A percentile compares a stretch with the other conserved stretches of the same genome.
Evolutionary conservation across 495 filamentous ascomycete species (phyloP).

Genomic region (Penicillium pulvis): DNA sequence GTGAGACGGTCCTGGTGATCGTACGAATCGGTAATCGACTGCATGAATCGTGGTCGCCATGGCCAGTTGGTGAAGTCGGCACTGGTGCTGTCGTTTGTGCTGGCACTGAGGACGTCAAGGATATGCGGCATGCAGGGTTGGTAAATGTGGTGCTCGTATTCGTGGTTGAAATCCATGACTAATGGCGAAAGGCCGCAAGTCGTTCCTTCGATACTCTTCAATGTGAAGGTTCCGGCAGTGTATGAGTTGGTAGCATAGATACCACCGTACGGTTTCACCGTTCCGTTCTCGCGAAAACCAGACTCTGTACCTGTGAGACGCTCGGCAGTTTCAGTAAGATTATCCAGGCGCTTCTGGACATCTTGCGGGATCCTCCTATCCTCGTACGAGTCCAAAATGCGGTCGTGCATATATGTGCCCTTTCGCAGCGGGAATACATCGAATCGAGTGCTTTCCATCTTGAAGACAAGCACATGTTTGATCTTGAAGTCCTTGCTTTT

Average conservation of each 20-base stretch:
- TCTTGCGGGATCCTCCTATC: constrained; percentile 24
- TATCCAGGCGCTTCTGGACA: constrained; percentile 28
- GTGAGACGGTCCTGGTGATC: constrained; percentile 27
- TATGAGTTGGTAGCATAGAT: constrained; percentile 39
- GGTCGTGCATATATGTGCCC: constrained; percentile 31
- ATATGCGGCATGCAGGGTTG: constrained; percentile 48
- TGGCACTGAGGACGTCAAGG: constrained; percentile 34
- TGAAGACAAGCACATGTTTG: constrained; percentile 43
- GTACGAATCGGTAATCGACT: constrained; percentile 35
- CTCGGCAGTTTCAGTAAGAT: constrained; percentile 38
- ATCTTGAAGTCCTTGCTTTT: constrained; percentile 33
- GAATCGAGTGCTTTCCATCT: constrained; percentile 46
- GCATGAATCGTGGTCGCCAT: constrained; percentile 33
- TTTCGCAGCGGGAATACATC: constrained; percentile 47
- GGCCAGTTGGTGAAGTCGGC: constrained; percentile 30
- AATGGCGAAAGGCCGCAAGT: constrained; percentile 45
- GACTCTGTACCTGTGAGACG: constrained; percentile 35
- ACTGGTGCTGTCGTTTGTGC: constrained; percentile 33
- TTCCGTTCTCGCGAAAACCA: constrained; percentile 17
- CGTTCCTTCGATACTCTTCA: constrained; percentile 43
- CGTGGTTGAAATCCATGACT: constrained; percentile 46
- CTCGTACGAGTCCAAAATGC: constrained; percentile 33
- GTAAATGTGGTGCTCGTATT: constrained; percentile 43
- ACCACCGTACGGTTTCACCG: constrained; percentile 36
- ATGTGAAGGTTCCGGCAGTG: constrained; percentile 41